Conservation (phyloP, 495 filamentous ascomycete species). For the Aspergillus sclerotioniger region DNA sequence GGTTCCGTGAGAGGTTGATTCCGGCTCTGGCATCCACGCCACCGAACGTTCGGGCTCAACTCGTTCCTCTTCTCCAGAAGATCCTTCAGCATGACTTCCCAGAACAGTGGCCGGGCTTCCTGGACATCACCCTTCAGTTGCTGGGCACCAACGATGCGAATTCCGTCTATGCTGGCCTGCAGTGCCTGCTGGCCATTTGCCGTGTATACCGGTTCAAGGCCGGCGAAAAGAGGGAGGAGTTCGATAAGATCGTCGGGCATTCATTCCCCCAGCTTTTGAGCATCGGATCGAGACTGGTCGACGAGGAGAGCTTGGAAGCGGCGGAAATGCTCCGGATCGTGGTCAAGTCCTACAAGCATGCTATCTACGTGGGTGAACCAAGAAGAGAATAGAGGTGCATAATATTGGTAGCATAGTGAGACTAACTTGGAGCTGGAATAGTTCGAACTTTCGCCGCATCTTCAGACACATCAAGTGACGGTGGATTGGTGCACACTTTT, state of each 20-base stretch:
- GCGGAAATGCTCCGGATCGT: conserved; percentile 95
- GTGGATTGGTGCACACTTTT: conserved; percentile 96
- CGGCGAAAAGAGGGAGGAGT: conserved; percentile 74
- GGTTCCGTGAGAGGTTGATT: conserved; percentile 80
- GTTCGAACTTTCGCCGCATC: conserved; percentile 80
- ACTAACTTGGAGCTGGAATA: conserved; percentile 33
- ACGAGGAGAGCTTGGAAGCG: conserved; percentile 87
- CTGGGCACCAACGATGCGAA: conserved; percentile 77
- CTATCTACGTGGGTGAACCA: conserved; percentile 76
- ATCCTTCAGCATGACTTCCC: conserved; percentile 95
- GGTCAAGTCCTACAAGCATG: conserved; percentile 95
- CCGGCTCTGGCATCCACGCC: conserved; percentile 81
- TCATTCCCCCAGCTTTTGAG: conserved; percentile 87
- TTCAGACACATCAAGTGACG: conserved; percentile 77
- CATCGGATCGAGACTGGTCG: conserved; percentile 83
- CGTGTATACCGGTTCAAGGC: conserved; percentile 92
- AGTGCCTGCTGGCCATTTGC: conserved; percentile 91
- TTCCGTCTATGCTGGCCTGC: conserved; percentile 87
- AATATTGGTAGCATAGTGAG: conserved; percentile 1
- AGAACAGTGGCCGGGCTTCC: conserved; percentile 85
- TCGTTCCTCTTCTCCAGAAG: conserved; percentile 91
- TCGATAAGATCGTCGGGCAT: conserved; percentile 89
- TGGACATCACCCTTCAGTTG: conserved; percentile 85
- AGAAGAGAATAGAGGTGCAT: background rate
- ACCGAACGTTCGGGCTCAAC: conserved; percentile 78